Evolutionary conservation across 768 basidiomycete genomes (phyloP), one percentile per base, ranked within the genome.

Genomic region (Hemileccinum impolitum): DNA sequence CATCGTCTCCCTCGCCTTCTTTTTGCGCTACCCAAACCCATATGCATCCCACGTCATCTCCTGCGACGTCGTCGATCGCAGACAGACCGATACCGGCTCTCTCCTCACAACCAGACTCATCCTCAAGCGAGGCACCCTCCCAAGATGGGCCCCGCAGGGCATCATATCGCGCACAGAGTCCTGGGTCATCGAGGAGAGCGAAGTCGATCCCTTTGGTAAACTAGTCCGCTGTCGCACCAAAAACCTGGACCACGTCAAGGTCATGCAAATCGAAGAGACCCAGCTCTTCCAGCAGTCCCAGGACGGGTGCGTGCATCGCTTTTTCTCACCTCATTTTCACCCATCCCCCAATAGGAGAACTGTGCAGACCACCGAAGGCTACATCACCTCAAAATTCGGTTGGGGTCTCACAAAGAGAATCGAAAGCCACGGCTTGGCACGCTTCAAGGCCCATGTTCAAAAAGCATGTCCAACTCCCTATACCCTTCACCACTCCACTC

Each of bases 171-270:
- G 91, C 57, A 84, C 90, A 30, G 94, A 96, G 68, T 87, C 87
- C 3, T 98, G 93, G 94, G 84, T 96, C 40, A 70, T 98, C 51
- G 94, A 98, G 68, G 89, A 94, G 74, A 95, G 87, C 58, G 90
- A 95, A 62, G 90, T 97, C 7, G 90, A 96, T 69, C 85, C 90
- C 4, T 73, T 83, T 47, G 88, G 85, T 28, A 82, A 84, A 69
- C 77, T 81, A 17, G 80, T 96, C 58, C 75, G 77, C 51, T 92
- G 89, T 59, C 75, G 76, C 51, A 95, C 94, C 15, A 85, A 81
- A 67, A 98, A 98, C 67, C 74, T 98, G 48, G 93, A 95, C 66
- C 90, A 94, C 69, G 85, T 91, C 62, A 95, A 94, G 71, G 80
- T 95, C 44, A 87, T 98, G 90, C 84, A 90, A 61, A 86, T 95